A percentile compares a stretch with the other conserved stretches of the same genome.
Conservation (phyloP, 1,284 basidiomycete genomes). For the Cystobasidium slooffiae region DNA sequence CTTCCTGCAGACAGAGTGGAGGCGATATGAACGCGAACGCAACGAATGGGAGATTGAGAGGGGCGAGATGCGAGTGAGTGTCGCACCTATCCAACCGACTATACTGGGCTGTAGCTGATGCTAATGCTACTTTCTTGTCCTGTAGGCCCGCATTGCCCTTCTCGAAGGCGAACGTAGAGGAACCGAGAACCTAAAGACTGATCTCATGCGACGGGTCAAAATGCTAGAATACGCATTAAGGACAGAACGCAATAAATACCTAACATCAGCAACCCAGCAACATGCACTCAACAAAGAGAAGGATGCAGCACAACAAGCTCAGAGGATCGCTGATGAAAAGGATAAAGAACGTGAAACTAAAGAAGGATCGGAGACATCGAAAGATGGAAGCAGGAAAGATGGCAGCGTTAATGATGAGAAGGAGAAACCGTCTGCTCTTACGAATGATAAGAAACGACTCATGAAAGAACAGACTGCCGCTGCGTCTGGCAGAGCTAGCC, state of each 20-base stretch:
- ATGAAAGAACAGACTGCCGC: slow-evolving; percentile 31
- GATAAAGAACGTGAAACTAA: slow-evolving; percentile 23
- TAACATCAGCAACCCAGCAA: slow-evolving; percentile 46
- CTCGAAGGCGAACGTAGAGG: slow-evolving; percentile 94
- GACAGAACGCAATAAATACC: slow-evolving; percentile 76
- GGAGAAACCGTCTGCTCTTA: slow-evolving; percentile 29
- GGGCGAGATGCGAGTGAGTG: slow-evolving; percentile 95
- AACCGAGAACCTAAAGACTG: slow-evolving; percentile 94
- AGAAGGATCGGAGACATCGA: slow-evolving; percentile 17
- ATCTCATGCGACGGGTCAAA: slow-evolving; percentile 93
- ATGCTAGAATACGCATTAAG: slow-evolving; percentile 97
- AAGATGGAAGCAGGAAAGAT: slow-evolving; percentile 23
- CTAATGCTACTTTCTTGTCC: slow-evolving; percentile 26
- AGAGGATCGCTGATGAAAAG: slow-evolving; percentile 11
- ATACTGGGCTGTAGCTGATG: not conserved
- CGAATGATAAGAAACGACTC: slow-evolving; percentile 31
- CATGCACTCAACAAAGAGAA: slow-evolving; percentile 61
- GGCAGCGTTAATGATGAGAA: slow-evolving; percentile 16
- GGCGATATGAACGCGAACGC: slow-evolving; percentile 86
- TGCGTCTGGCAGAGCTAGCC: slow-evolving; percentile 24
- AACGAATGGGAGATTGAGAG: slow-evolving; percentile 99
- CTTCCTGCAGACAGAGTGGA: slow-evolving; percentile 97
- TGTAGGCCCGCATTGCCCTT: slow-evolving; percentile 90
- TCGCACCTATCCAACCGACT: slow-evolving; percentile 36
- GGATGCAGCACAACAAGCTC: slow-evolving; percentile 21